Base-by-base conservation (phyloP, 2,329 filamentous ascomycete species). In the Orbilia javanica region DNA sequence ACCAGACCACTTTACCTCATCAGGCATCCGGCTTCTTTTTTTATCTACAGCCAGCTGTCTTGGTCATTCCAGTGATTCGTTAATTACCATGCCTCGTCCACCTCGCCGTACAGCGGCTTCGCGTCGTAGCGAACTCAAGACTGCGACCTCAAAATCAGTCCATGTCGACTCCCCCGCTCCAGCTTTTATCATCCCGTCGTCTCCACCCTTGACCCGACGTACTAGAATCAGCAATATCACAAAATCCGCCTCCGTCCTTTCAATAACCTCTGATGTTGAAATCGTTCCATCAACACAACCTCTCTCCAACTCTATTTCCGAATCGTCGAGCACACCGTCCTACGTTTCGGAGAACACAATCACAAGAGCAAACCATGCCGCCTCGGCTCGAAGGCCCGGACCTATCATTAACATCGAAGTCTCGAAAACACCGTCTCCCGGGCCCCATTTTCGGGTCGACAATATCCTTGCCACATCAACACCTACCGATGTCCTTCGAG, bases 31-130 rank as follows among this genome's bases (percentile, higher is more conserved):
- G 34, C 42, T 18, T 42, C 15, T 42, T 50, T 42, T 15, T 34
- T 31, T 46, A 39, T 25, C 18, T 6, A n/a, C n/a, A n/a, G n/a
- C n/a, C n/a, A 48, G 18, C 18, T 20, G 8, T 8, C n/a, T 65
- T 50, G 20, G 18, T 50, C 15, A 18, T n/a, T n/a, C n/a, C n/a
- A n/a, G n/a, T n/a, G n/a, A n/a, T n/a, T n/a, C n/a, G n/a, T n/a
- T n/a, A n/a, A n/a, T n/a, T 18, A 66, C 31, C 55, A 76, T 76
- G 72, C 72, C 72, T 69, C 72, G 72, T 65, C 72, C 72, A 65
- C 64, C 72, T 68, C 72, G 72, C 65, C 72, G 72, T 48, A 70
- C 72, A n/a, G 57, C 72, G 72, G 72, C 55, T 50, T 57, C 72
- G 65, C 72, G 72, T 76, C 71, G 71, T 55, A 46, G 63, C 53